phyloP scores from a whole-genome alignment of 345 rosid genomes.

The Physaria fendleri region DNA sequence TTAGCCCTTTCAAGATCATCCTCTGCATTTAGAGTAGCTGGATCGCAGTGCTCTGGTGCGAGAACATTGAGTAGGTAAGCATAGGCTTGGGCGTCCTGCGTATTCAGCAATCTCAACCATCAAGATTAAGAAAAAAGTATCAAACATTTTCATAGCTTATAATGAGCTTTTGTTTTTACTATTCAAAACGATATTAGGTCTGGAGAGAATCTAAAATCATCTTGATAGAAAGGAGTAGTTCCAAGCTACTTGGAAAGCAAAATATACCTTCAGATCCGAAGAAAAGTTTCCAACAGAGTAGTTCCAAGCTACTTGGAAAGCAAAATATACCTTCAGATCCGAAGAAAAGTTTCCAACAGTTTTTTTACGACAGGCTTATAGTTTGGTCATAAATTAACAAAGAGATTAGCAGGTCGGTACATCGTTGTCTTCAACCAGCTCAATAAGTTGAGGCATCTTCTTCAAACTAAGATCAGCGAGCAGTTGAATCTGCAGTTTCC shows the following conservation, averaged over 20 bases:
- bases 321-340: conserved; percentile 64
- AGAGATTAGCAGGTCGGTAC: conserved; percentile 34
- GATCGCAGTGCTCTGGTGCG: conserved; percentile 80
- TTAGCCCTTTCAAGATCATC: conserved; percentile 73
- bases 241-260: conserved; percentile 3
- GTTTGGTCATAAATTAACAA: conserved; percentile 4
- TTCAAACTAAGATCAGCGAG: conserved; percentile 84
- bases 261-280: conserved; percentile 81
- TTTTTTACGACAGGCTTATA: conserved; percentile 31
- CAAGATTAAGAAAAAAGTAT: background rate
- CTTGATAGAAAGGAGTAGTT: no score
- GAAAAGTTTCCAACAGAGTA: conserved; percentile 58
- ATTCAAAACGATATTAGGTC: background rate
- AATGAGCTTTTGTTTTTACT: background rate
- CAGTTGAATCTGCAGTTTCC: conserved; percentile 64
- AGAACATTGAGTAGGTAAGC: conserved; percentile 93
- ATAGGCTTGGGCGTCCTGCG: conserved; percentile 88
- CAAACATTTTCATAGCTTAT: background rate
- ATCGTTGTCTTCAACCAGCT: conserved; percentile 73
- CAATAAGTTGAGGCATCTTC: conserved; percentile 97
- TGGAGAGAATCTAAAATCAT: no score
- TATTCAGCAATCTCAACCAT: background rate
- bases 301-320: conserved; percentile 7
- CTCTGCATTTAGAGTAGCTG: conserved; percentile 58
- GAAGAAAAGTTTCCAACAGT: conserved; percentile 75